Percentiles rank a stretch among this genome's conserved stretches.
phyloP scores from a whole-genome alignment of 345 rosid species.

The Nephelium lappaceum region DNA sequence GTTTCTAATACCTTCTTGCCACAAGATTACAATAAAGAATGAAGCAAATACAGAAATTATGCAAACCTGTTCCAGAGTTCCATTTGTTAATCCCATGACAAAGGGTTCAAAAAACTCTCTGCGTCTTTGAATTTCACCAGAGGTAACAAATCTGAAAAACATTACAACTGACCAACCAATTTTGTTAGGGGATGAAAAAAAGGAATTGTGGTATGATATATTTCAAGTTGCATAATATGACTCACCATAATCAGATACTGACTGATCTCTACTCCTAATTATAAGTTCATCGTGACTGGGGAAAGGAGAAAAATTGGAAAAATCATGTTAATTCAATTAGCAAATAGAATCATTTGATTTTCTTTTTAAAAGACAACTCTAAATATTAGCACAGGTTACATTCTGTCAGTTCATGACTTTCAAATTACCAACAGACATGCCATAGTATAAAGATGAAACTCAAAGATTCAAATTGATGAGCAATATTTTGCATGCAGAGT shows the following conservation, averaged over 20 bases:
- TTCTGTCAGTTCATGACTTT: not conserved
- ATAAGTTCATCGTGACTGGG: constrained; percentile 80
- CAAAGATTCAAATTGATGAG: not conserved
- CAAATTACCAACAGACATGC: constrained; percentile 1
- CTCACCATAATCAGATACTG: constrained; percentile 93
- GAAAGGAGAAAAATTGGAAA: constrained; percentile 22
- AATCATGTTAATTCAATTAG: constrained; percentile 20
- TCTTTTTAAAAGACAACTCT: constrained; percentile 1
- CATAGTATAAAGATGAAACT: not conserved
- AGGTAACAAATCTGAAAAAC: constrained; percentile 99
- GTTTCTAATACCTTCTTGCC: not conserved
- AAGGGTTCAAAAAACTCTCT: constrained; percentile 92
- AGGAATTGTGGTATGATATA: constrained; percentile 11
- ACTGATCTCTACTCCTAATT: constrained; percentile 83
- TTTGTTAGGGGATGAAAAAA: constrained; percentile 38
- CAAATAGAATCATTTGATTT: constrained; percentile 16
- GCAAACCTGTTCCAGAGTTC: constrained; percentile 95
- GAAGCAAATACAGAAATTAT: not conserved
- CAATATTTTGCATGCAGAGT: not conserved
- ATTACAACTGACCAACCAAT: constrained; percentile 81
- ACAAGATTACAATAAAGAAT: constrained; percentile 6
- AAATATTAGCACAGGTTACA: not conserved
- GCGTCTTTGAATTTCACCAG: constrained; percentile 91
- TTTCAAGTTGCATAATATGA: constrained; percentile 19
- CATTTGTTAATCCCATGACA: constrained; percentile 72